These are phyloP conservation scores for Zostera marina DNA, from an alignment of 116 monocot species.

Conservation along the genomic window DNA sequence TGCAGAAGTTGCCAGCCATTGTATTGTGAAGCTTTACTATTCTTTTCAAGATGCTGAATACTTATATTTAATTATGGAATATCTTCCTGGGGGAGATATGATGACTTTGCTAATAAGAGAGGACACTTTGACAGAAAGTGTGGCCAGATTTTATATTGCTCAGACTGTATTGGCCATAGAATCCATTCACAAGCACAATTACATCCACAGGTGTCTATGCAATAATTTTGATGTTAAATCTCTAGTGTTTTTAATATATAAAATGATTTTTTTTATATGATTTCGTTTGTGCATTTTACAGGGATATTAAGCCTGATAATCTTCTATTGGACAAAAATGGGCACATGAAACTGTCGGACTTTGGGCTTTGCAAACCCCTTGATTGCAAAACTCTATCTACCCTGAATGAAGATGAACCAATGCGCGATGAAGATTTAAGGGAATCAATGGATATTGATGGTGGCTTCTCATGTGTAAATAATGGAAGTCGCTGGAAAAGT, in stretches of 20 bases:
- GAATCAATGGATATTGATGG: slow-evolving; percentile 98
- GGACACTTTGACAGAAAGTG: slow-evolving; percentile 76
- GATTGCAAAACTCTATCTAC: slow-evolving; percentile 66
- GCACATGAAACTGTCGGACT: slow-evolving; percentile 95
- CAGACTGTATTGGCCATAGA: slow-evolving; percentile 87
- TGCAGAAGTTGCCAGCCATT: slow-evolving; percentile 95
- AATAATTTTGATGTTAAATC: background rate
- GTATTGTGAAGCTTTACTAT: slow-evolving; percentile 93
- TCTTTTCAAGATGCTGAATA: slow-evolving; percentile 95
- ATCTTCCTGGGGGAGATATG: slow-evolving; percentile 97
- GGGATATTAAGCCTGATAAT: slow-evolving; percentile 98
- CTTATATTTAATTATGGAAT: slow-evolving; percentile 88
- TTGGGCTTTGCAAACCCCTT: slow-evolving; percentile 92
- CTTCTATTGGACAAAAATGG: slow-evolving; percentile 87
- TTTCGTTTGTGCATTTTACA: slow-evolving; percentile 12
- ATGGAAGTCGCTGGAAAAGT: slow-evolving; percentile 65
- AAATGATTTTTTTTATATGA: background rate
- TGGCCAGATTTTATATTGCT: slow-evolving; percentile 93
- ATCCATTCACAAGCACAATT: slow-evolving; percentile 91
- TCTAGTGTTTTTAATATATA: too few species aligned
- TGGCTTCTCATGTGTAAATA: slow-evolving; percentile 30
- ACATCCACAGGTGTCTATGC: slow-evolving; percentile 78
- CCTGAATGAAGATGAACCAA: slow-evolving; percentile 82
- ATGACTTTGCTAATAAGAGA: slow-evolving; percentile 96
- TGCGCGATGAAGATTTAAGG: slow-evolving; percentile 54